Base-by-base conservation (phyloP, 495 filamentous ascomycete species). In the Hypoxylon intermedium region DNA sequence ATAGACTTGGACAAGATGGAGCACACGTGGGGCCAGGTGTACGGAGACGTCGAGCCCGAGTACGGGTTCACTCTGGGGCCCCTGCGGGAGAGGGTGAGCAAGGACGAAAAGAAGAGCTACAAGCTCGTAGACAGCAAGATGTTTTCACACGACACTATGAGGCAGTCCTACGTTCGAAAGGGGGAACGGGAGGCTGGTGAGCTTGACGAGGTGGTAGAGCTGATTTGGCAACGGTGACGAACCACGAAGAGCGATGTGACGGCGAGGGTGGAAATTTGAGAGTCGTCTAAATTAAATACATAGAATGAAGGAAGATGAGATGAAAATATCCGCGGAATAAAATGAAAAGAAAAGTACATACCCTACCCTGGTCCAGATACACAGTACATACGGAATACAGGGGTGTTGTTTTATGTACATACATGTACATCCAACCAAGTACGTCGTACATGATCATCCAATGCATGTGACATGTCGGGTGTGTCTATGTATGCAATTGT, bases 1-100 rank as follows among this genome's bases (percentile, higher is more conserved):
- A 67, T 83, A 33, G 79, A 86, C 57, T 72, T 88, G 28, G 75
- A 76, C 46, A 73, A 75, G 21, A 74, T 82, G 45, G 85, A 88
- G 69, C 82, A 80, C 59, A 87, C 85, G n/a, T 87, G 81, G 82
- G 73, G 74, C 11, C 76, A 79, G 33, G 13, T 33, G 11, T 20
- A 48, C 15, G 7, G 26, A 33, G 45, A 34, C 15, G 74, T 79
- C 38, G 72, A 72, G 23, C 48, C 33, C 33, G 33, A 52, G 20
- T 85, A 75, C 57, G 78, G 80, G 24, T 71, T 73, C 20, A 75
- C 77, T 21, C 74, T 85, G 18, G 83, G 80, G 34, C 74, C 77
- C 24, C 69, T 86, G 28, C 75, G 83, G 9, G 33, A 49, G 13
- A 52, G 28, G 47, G n/a, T 74, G n/a, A 43, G n/a, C 0, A 9